Base-by-base conservation (phyloP, 2,329 filamentous ascomycete species). In the Fusarium caatingaense region DNA sequence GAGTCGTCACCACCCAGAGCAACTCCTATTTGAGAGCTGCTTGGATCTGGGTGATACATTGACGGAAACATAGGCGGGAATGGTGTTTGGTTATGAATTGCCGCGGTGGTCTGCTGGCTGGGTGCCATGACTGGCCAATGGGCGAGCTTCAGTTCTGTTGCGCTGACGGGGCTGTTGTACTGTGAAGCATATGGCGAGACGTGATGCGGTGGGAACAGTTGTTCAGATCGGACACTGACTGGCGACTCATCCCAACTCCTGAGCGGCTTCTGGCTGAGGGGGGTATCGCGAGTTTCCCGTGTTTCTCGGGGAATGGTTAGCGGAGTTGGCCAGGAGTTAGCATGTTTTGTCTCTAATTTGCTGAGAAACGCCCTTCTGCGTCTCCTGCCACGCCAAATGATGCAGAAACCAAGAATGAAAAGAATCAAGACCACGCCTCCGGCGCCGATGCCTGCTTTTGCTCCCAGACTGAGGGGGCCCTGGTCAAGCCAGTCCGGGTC, bases 1-100 rank as follows among this genome's bases (percentile, higher is more conserved):
- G 55, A 57, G 20, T 57, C 55, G 12, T 58, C 55, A 6, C 55
- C 55, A 9, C 55, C 55, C 6, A 58, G 23, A 30, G 55, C 55
- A 18, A 58, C 55, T 7, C 55, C 55, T 20, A 58, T 58, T 5
- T 57, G 55, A 13, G 55, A 57, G 30, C 46, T 32, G 32, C 13
- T 53, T 32, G 55, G 46, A 18, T 57, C 55, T 4, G 55, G 46
- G 4, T 57, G 20, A 30, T 57, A 57, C 55, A 57, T 57, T 5
- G 46, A 53, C 10, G 55, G 55, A 5, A 57, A 57, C 55, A 57
- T 57, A 2, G 49, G 25, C 4, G 55, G 46, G 16, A 32, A 42
- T 5, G 37, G 25, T 5, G 55, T 3, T 41, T 30, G 55, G 6
- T 50, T 41, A 40, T 53, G 37, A 47, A 57, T 53, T 15, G 46